A percentile compares a stretch with the other conserved stretches of the same genome.
These are phyloP conservation scores for Cymbidium sinense DNA, from an alignment of 106 monocot species.

Conservation along the genomic window DNA sequence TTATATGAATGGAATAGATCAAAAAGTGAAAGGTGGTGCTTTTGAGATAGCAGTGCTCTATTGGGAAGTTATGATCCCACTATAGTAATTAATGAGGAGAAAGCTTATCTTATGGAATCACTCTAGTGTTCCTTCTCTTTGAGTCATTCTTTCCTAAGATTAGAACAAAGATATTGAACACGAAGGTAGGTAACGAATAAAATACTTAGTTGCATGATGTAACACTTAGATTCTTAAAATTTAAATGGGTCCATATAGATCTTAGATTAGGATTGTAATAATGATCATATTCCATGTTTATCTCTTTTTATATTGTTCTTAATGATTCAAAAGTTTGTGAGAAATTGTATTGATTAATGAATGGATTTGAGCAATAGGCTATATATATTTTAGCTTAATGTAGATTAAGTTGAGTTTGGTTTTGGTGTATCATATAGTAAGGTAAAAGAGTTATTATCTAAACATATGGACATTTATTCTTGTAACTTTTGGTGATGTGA, in stretches of 20 bases:
- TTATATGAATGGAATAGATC: neutral
- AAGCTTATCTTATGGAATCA: neutral
- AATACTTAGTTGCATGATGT: neutral
- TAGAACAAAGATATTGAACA: neutral
- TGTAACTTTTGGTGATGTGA: too few relatives aligned
- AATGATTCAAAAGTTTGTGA: too few relatives aligned
- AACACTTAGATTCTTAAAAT: neutral
- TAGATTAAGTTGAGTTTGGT: too few relatives aligned
- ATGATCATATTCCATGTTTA: neutral
- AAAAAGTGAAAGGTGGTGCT: neutral
- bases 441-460: too few relatives aligned
- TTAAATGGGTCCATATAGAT: neutral
- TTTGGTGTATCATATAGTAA: too few relatives aligned
- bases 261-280: neutral
- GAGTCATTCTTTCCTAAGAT: neutral
- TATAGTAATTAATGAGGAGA: neutral
- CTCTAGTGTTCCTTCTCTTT: neutral
- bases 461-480: too few relatives aligned
- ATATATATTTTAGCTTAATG: too few relatives aligned
- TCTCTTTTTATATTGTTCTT: too few relatives aligned
- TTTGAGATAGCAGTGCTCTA: neutral
- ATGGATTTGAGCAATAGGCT: too few relatives aligned
- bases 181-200: neutral
- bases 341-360: too few relatives aligned
- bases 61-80: neutral